phyloP scores from a whole-genome alignment of 1,284 basidiomycete genomes.

The Sanghuangporus sanghuang region DNA sequence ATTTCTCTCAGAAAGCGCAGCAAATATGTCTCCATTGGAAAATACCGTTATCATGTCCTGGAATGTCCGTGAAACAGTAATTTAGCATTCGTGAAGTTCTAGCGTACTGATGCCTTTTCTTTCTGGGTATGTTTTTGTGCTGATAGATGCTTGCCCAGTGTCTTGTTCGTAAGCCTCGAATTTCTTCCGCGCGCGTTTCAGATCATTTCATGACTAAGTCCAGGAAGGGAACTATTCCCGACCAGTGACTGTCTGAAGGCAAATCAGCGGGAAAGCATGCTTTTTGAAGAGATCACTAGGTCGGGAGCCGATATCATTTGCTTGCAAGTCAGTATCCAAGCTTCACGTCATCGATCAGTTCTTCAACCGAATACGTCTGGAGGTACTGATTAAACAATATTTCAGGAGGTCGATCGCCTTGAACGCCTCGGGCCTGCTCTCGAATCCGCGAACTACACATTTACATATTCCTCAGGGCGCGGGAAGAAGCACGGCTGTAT shows the following conservation, averaged over 20 bases:
- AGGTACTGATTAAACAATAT: not conserved
- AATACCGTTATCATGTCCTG: constrained; percentile 62
- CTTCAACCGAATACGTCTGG: not conserved
- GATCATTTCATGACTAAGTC: not conserved
- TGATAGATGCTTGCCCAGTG: constrained; percentile 68
- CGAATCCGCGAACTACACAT: constrained; percentile 21
- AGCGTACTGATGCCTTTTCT: constrained; percentile 7
- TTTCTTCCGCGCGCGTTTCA: not conserved
- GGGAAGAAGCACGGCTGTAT: constrained; percentile 74
- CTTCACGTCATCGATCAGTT: not conserved
- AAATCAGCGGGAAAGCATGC: constrained; percentile 66
- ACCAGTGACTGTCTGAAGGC: constrained; percentile 78
- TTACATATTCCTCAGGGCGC: constrained; percentile 45
- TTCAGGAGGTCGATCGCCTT: constrained; percentile 71
- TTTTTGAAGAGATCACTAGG: constrained; percentile 64
- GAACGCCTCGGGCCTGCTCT: constrained; percentile 39
- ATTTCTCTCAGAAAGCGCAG: constrained; percentile 39
- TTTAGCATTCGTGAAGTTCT: constrained; percentile 14
- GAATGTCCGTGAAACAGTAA: constrained; percentile 48
- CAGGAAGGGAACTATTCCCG: constrained; percentile 83
- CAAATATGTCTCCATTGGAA: constrained; percentile 13
- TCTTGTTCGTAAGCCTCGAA: constrained; percentile 60
- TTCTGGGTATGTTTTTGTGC: not conserved
- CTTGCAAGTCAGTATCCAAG: constrained; percentile 57
- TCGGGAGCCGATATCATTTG: constrained; percentile 75